These are phyloP conservation scores for Allium cepa DNA, from an alignment of 106 monocot genomes.

Conservation along the genomic window DNA sequence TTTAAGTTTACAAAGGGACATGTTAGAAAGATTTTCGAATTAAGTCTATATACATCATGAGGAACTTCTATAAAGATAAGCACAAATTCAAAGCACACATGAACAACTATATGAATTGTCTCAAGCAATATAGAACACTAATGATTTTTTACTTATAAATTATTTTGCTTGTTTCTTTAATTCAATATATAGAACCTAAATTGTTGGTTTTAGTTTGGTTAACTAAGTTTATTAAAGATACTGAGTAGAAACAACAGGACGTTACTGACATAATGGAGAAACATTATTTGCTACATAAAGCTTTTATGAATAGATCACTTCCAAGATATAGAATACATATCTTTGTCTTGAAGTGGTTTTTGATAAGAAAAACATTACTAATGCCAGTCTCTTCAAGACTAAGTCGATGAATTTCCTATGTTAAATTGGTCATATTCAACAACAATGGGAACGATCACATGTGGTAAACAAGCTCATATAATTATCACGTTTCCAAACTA, in stretches of 20 bases:
- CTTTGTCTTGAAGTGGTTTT: too few species aligned
- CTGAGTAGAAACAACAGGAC: slow-evolving; percentile 64
- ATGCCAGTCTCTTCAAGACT: too few species aligned
- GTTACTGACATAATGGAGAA: slow-evolving; percentile 80
- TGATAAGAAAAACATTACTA: too few species aligned
- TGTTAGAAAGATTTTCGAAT: slow-evolving; percentile 56
- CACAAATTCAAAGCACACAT: slow-evolving; percentile 61
- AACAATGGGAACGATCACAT: too few species aligned
- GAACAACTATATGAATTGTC: slow-evolving; percentile 66
- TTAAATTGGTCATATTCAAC: too few species aligned
- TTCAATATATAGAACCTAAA: too few species aligned
- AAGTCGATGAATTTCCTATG: too few species aligned
- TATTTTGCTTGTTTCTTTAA: background rate
- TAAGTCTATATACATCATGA: slow-evolving; percentile 61
- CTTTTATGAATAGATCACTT: slow-evolving; percentile 70
- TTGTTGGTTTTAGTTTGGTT: slow-evolving; percentile 1
- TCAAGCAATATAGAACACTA: slow-evolving; percentile 69
- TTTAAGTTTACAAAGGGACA: slow-evolving; percentile 29
- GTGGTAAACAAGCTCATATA: too few species aligned
- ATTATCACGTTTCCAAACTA: too few species aligned
- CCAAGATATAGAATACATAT: too few species aligned
- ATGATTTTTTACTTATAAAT: slow-evolving; percentile 23
- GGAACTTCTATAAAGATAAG: slow-evolving; percentile 54
- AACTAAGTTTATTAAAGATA: slow-evolving; percentile 58
- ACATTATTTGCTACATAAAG: slow-evolving; percentile 66